phyloP scores from a whole-genome alignment of 192 early-diverging fungal species.

The Entomortierella beljakovae region DNA sequence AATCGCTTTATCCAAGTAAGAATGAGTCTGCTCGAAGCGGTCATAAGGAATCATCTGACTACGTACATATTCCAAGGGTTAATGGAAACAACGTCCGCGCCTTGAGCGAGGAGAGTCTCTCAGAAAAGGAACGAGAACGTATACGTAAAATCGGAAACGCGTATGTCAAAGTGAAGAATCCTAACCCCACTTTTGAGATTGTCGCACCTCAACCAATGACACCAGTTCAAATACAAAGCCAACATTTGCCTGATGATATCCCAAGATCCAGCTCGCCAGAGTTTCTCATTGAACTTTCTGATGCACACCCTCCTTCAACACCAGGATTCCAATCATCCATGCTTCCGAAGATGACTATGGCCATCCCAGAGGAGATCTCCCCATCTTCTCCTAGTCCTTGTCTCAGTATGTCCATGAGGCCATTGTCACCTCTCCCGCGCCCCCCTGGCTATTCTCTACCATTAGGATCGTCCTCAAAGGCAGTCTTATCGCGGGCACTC shows the following conservation, averaged over 20 bases:
- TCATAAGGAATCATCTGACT: neutral
- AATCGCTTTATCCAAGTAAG: constrained; percentile 33
- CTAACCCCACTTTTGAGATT: constrained; percentile 6
- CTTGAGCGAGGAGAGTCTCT: neutral
- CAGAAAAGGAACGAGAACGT: constrained; percentile 5
- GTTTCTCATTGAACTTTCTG: too few species aligned
- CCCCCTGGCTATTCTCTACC: constrained; percentile 5
- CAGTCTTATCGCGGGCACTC: neutral
- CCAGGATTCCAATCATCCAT: too few species aligned
- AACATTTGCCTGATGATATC: neutral
- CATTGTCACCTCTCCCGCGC: constrained; percentile 15
- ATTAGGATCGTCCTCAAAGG: neutral
- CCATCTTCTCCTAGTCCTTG: constrained; percentile 14
- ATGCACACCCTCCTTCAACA: too few species aligned
- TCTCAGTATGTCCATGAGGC: constrained; percentile 12
- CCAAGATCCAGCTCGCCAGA: neutral
- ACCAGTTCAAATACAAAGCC: neutral
- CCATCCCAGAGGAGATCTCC: constrained; percentile 1
- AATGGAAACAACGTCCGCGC: neutral
- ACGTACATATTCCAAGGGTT: constrained; percentile 23
- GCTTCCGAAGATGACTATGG: too few species aligned
- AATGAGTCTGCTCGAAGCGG: neutral
- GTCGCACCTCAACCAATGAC: constrained; percentile 9
- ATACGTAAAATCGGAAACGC: constrained; percentile 23
- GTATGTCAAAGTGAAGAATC: constrained; percentile 23